Conservation (phyloP, 2,329 filamentous ascomycete genomes). For the Aspergillus floridensis region DNA sequence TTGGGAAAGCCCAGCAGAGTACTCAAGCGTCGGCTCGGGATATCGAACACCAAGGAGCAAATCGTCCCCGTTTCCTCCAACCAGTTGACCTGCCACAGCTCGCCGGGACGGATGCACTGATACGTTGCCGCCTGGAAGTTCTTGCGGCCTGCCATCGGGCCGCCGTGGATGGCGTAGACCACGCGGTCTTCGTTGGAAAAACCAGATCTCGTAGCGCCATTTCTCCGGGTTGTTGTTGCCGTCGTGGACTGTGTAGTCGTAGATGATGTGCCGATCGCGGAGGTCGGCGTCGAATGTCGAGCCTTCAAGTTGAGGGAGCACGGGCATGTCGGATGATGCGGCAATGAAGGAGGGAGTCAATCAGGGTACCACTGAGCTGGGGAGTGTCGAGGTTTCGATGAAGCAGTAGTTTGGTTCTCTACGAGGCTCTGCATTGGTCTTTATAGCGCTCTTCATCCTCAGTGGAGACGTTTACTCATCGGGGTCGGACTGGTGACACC, state of each 20-base stretch:
- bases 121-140: slow-evolving; percentile 57
- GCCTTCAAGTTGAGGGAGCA: slow-evolving; percentile 8
- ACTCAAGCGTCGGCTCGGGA: slow-evolving; percentile 48
- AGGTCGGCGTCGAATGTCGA: slow-evolving; percentile 52
- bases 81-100: slow-evolving; percentile 62
- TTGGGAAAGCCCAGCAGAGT: slow-evolving; percentile 56
- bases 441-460: no score
- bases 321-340: background rate
- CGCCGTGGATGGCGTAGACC: slow-evolving; percentile 60
- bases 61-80: slow-evolving; percentile 61
- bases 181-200: slow-evolving; percentile 54
- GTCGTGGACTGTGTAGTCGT: slow-evolving; percentile 55
- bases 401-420: no score
- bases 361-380: no score
- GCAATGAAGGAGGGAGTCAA: background rate
- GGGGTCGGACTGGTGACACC: no score
- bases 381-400: no score
- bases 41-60: slow-evolving; percentile 57
- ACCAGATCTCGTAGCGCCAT: slow-evolving; percentile 63
- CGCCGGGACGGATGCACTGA: slow-evolving; percentile 57
- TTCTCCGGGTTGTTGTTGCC: slow-evolving; percentile 52
- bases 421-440: no score
- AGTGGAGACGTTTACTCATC: no score
- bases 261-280: slow-evolving; percentile 54
- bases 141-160: slow-evolving; percentile 56